A percentile compares a stretch with the other conserved stretches of the same genome.
phyloP scores from a whole-genome alignment of 805 yeast species.

The Metschnikowia shivogae region DNA sequence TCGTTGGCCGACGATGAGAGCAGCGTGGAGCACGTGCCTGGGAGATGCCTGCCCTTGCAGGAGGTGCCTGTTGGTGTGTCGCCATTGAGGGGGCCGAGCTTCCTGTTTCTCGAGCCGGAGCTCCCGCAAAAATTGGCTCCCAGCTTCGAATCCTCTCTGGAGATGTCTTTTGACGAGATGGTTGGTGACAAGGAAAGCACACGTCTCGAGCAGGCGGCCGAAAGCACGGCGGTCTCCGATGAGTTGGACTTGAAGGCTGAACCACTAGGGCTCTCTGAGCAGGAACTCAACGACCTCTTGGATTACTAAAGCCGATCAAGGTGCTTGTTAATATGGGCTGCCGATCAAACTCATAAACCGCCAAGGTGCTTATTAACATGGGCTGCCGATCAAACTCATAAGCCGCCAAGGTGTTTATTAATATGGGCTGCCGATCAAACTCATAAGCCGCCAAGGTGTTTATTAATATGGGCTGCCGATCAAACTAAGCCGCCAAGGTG shows the following conservation, averaged over 20 bases:
- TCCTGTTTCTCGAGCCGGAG: constrained; percentile 23
- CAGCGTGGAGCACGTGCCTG: constrained; percentile 49
- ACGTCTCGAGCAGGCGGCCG: constrained; percentile 5
- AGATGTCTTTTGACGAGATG: constrained; percentile 16
- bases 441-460: no score
- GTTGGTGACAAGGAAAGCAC: constrained; percentile 10
- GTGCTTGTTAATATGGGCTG: no score
- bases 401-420: no score
- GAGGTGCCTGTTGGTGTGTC: constrained; percentile 11
- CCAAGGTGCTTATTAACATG: no score
- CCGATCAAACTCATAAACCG: no score
- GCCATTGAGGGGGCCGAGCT: constrained; percentile 27
- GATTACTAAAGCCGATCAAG: constrained; percentile 21
- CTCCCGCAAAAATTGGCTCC: constrained; percentile 17
- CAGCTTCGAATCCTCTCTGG: constrained; percentile 19
- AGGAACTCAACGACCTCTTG: constrained; percentile 34
- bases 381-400: no score
- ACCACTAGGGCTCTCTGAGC: constrained; percentile 28
- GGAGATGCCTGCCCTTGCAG: constrained; percentile 20
- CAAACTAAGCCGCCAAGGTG: no score
- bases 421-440: no score
- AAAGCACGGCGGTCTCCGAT: constrained; percentile 5
- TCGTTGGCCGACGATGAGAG: constrained; percentile 27
- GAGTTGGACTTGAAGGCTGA: constrained; percentile 11
- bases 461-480: no score